Evolutionary conservation across 352 stramenopile species (phyloP), one percentile per base, ranked within the genome.

Genomic region (Phytophthora quininea): DNA sequence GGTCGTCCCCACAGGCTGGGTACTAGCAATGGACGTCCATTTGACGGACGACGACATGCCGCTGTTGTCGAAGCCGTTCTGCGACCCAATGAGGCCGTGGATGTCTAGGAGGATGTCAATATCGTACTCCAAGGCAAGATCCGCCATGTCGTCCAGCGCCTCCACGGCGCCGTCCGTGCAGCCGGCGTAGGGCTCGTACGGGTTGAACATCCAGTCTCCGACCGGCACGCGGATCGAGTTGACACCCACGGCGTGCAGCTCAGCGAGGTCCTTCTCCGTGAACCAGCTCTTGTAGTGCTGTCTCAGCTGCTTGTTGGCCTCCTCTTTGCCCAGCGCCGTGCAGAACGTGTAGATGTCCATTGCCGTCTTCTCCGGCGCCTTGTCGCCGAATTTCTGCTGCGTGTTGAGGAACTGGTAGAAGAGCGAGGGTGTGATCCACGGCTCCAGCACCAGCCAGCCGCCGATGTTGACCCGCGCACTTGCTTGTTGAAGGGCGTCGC

Each of bases 61-160:
- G 37, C 86, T 97, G 79, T 99, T 99, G 76, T 99, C 96, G 70
- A 98, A 98, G 30, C 96, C 96, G 77, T 99, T 99, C 80, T 98
- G 95, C 38, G 87, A 97, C 35, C 90, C 94, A 46, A 96, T 91
- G 49, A 96, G 72, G 5, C 91, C 90, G 78, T 99, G 96, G 38
- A 99, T 86, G 73, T 99, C 96, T 46, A 99, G 71, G 35, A 98
- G 69, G 6, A 98, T 84, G 15, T 88, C 78, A 27, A 98, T 82
- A 31, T 85, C 76, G 76, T 98, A 96, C 69, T 95, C 91, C 43
- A 89, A 71, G 11, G 84, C 85, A 64, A 96, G 90, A 64, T 97
- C 91, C 0, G 96, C 71, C 6, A 98, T 76, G 33, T 80, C 73
- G 58, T 98, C 93, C 2, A 99, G 70, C 29, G 97, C 92, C 8